Percentiles rank a stretch among this genome's conserved stretches.
Conservation (phyloP, 73 alveolate species). For the Paraurostyla sp. region DNA sequence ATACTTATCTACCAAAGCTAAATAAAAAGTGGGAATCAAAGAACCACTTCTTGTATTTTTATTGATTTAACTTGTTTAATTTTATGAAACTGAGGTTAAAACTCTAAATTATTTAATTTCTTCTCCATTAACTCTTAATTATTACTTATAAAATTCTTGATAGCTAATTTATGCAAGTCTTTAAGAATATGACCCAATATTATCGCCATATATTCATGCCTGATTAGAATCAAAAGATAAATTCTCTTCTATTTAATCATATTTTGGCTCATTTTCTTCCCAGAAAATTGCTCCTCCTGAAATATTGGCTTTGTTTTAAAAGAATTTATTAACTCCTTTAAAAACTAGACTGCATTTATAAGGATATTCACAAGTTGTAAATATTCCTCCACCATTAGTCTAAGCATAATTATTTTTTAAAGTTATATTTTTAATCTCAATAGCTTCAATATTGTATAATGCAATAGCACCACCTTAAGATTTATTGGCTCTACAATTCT, state of each 20-base stretch:
- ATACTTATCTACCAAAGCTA: constrained; percentile 21
- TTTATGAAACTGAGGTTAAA: too few relatives aligned
- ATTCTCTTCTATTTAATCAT: not conserved
- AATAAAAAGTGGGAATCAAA: not conserved
- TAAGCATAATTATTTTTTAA: constrained; percentile 1
- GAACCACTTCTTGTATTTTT: not conserved
- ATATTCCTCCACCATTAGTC: constrained; percentile 61
- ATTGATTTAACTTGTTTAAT: not conserved
- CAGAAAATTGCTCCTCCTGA: constrained; percentile 50
- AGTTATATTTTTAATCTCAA: not conserved
- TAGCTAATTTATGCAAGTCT: not conserved
- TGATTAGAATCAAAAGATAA: not conserved
- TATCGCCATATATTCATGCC: constrained; percentile 22
- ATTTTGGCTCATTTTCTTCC: constrained; percentile 15
- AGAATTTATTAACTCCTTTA: not conserved
- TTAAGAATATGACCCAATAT: constrained; percentile 22
- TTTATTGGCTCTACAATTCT: too few relatives aligned
- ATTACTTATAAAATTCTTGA: too few relatives aligned
- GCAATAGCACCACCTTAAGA: constrained; percentile 43
- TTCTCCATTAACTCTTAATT: too few relatives aligned
- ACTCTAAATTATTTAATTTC: too few relatives aligned
- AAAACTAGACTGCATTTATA: not conserved
- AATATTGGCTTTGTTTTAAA: not conserved
- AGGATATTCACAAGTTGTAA: not conserved
- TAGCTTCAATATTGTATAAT: not conserved